Conservation (phyloP, 768 basidiomycete species). For the Auricularia heimuer region DNA sequence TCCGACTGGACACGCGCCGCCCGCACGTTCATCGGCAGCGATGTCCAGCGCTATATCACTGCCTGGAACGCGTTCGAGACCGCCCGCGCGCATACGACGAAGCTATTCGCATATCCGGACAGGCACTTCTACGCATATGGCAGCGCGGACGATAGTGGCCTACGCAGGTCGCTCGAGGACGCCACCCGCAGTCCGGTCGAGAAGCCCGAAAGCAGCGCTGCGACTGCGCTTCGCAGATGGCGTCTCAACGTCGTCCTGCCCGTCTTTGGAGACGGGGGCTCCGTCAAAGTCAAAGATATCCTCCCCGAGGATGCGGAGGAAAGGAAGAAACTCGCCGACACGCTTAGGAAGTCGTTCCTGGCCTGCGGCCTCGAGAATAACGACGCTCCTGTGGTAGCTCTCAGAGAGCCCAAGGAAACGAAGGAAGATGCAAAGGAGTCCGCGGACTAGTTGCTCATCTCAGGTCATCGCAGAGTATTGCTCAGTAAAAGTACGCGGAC, state of each 20-base stretch:
- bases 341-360: no score
- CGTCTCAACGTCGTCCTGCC: background rate
- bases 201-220: background rate
- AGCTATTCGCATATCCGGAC: background rate
- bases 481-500: no score
- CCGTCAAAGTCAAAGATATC: no score
- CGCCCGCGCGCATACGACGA: background rate
- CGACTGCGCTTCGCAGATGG: background rate
- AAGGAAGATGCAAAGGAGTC: constrained; percentile 1
- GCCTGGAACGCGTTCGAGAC: background rate
- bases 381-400: background rate
- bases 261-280: background rate
- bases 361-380: background rate
- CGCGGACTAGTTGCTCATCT: no score
- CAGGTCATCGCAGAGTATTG: no score
- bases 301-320: no score
- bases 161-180: background rate
- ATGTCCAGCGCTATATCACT: background rate
- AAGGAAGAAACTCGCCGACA: no score
- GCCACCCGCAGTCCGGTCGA: background rate
- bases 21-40: background rate
- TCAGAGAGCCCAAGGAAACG: background rate
- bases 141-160: background rate
- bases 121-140: background rate
- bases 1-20: background rate